Percentiles rank a stretch among this genome's conserved stretches.
Conservation (phyloP, 176 grass and related monocot species). For the Zizania latifolia region DNA sequence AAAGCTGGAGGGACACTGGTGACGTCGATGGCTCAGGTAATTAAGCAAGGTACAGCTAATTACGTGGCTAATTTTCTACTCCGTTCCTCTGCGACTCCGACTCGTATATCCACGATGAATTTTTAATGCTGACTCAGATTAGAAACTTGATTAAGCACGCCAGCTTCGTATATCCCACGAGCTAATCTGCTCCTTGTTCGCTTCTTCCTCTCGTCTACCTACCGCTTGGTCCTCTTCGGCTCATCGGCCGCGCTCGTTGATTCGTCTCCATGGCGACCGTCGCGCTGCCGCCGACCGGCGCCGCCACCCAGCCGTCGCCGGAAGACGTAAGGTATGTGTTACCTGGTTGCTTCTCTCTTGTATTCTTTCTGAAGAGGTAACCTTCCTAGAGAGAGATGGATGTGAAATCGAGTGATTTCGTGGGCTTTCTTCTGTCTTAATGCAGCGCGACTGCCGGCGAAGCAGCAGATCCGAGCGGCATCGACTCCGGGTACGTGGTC, state of each 20-base stretch:
- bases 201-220: conserved; percentile 17
- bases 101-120: not conserved
- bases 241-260: not conserved
- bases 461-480: conserved; percentile 9
- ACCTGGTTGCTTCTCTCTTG: not conserved
- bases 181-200: conserved; percentile 13
- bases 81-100: not conserved
- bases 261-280: conserved; percentile 34
- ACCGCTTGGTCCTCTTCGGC: not conserved
- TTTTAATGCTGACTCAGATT: conserved; percentile 11
- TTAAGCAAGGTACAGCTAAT: not conserved
- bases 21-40: not conserved
- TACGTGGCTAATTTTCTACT: not conserved
- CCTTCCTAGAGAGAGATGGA: too few relatives aligned
- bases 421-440: not conserved
- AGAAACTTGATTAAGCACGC: conserved; percentile 7
- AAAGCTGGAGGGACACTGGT: too few relatives aligned
- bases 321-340: not conserved
- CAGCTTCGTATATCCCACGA: not conserved
- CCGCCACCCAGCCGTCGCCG: not conserved
- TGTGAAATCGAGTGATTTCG: not conserved
- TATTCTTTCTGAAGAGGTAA: not conserved
- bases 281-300: conserved; percentile 2
- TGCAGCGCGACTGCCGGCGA: not conserved
- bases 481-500: conserved; percentile 36